Conservation (phyloP, 345 rosid species). For the Gossypioides kirkii region DNA sequence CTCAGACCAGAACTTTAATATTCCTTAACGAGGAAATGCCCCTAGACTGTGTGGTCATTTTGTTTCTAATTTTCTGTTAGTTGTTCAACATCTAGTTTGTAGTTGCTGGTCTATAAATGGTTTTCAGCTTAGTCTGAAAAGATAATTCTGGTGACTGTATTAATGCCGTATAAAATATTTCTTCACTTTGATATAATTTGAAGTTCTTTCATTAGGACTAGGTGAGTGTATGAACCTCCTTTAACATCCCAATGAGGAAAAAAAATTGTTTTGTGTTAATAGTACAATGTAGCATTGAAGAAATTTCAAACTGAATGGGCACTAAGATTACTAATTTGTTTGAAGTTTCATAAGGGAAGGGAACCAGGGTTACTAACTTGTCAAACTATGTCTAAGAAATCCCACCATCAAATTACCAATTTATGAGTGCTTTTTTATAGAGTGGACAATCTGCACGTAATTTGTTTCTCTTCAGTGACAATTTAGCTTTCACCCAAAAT, state of each 20-base stretch:
- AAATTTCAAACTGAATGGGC: background rate
- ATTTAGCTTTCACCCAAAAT: background rate
- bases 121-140: background rate
- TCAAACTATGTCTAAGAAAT: background rate
- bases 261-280: background rate
- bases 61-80: background rate
- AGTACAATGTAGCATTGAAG: slow-evolving; percentile 7
- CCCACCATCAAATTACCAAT: background rate
- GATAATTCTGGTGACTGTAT: background rate
- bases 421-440: background rate
- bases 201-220: background rate
- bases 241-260: background rate
- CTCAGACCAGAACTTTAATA: background rate
- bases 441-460: background rate
- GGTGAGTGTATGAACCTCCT: background rate
- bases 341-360: background rate
- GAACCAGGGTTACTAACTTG: background rate
- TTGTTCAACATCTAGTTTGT: background rate
- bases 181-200: background rate
- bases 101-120: background rate
- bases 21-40: slow-evolving; percentile 1
- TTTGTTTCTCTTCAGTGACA: background rate
- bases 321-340: too few relatives aligned
- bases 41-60: background rate
- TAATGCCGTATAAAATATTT: background rate